Base-by-base conservation (phyloP, 495 filamentous ascomycete genomes). In the Daldinia vernicosa region DNA sequence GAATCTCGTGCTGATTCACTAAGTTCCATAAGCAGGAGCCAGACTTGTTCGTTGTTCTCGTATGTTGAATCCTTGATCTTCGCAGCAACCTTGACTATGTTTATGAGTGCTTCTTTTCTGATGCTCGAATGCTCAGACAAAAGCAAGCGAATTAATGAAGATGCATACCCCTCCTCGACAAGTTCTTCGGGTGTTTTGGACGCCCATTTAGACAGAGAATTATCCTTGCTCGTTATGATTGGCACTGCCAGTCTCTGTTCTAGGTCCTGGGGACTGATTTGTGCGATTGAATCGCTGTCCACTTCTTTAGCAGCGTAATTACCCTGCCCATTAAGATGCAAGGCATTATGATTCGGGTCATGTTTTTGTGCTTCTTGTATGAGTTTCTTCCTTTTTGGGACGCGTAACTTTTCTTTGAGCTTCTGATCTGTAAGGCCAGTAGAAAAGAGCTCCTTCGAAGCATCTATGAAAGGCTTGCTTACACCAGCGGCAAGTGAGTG, bases 21-120 rank as follows among this genome's bases (percentile, higher is more conserved):
- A 5, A 97, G 74, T 74, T 97, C 93, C 69, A 89, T 92, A 6
- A 93, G 82, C 2, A 98, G 84, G 6, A 95, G 82, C 80, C 89
- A 90, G 1, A 92, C 80, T 53, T 93, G 90, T 26, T 90, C 87
- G 78, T 90, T 91, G 75, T 97, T 93, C 19, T 86, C 84, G 58
- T 94, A 91, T 40, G 86, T 86, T 0, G 91, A 93, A 65, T 85
- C 83, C 78, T 92, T 86, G 15, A 95, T 79, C 69, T 88, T 90
- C 14, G 79, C 78, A 67, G 89, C 88, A 69, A 92, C 87, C 66
- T 90, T 89, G 19, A 86, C 78, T 32, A 93, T 80, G 57, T 86
- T 90, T 30, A 82, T 81, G 24, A 92, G 83, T n/a, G 93, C 92
- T 78, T 97, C 91, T 63, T 87, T 86, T 27, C 93, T 85, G 56